These are phyloP conservation scores for Arabis hirsuta DNA, from an alignment of 345 rosid species.

Conservation along the genomic window DNA sequence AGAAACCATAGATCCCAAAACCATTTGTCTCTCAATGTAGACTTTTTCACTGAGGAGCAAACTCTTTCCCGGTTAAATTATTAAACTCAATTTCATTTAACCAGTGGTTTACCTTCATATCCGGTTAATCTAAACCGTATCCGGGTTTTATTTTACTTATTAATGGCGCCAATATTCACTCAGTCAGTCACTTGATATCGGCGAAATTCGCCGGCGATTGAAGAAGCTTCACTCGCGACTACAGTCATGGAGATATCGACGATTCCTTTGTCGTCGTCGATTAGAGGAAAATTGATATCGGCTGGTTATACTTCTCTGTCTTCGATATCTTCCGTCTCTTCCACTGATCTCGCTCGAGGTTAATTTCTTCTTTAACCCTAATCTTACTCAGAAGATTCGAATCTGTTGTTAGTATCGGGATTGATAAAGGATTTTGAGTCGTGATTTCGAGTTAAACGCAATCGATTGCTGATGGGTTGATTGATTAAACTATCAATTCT, in stretches of 20 bases:
- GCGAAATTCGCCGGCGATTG: conserved; percentile 28
- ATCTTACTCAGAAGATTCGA: neutral
- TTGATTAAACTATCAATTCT: too few relatives aligned
- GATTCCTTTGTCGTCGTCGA: conserved; percentile 67
- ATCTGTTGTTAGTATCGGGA: neutral
- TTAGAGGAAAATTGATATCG: conserved; percentile 69
- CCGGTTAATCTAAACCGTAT: conserved; percentile 20
- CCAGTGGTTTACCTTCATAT: neutral
- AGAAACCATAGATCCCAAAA: conserved; percentile 20
- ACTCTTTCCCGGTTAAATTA: conserved; percentile 11
- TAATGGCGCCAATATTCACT: conserved; percentile 25
- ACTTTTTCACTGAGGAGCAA: neutral
- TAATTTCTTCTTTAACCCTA: conserved; percentile 2
- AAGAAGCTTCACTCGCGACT: conserved; percentile 14
- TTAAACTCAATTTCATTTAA: neutral
- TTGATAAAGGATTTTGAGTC: too few relatives aligned
- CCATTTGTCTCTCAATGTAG: neutral
- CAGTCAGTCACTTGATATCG: neutral
- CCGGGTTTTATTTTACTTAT: neutral
- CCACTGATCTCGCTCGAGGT: conserved; percentile 71
- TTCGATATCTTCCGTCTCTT: conserved; percentile 59
- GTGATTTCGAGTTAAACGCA: neutral
- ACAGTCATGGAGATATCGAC: conserved; percentile 61
- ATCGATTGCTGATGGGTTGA: conserved; percentile 4
- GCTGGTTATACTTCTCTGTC: conserved; percentile 68